Evolutionary conservation across 345 rosid genomes (phyloP).

Genomic region (Ailanthus altissimus): DNA sequence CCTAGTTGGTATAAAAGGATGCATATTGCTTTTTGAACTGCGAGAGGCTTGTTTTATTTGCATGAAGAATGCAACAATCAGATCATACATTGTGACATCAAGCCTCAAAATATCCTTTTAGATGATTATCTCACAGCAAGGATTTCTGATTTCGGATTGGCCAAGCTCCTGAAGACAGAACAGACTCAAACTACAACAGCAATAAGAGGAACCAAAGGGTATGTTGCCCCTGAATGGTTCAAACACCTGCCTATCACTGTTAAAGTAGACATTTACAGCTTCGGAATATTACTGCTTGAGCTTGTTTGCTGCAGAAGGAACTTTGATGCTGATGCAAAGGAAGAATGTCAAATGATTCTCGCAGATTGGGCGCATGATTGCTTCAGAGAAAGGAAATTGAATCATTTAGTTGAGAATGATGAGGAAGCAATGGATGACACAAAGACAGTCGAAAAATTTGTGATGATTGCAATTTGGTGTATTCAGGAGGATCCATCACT

Average conservation of each 20-base stretch:
- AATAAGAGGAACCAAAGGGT: conserved; percentile 24
- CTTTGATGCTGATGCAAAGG: neutral
- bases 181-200: conserved; percentile 18
- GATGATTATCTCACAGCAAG: conserved; percentile 16
- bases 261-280: conserved; percentile 20
- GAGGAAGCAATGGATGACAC: conserved; percentile 23
- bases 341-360: conserved; percentile 16
- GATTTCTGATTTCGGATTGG: conserved; percentile 29
- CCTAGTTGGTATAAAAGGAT: conserved; percentile 25
- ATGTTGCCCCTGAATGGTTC: conserved; percentile 29
- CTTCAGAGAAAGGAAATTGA: conserved; percentile 13
- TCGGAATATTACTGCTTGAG: conserved; percentile 14
- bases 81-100: conserved; percentile 33
- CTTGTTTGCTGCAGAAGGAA: conserved; percentile 9
- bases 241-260: conserved; percentile 11
- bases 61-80: conserved; percentile 27
- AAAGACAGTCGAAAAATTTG: conserved; percentile 3
- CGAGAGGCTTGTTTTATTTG: conserved; percentile 25
- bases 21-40: conserved; percentile 18
- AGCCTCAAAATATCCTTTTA: conserved; percentile 27
- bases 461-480: conserved; percentile 23
- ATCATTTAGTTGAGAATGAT: conserved; percentile 19
- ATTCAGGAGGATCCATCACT: conserved; percentile 17
- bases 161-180: conserved; percentile 18
- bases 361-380: conserved; percentile 23